These are phyloP conservation scores for Cladorrhinum sp. DNA, from an alignment of 2,329 filamentous ascomycete species.

Conservation along the genomic window DNA sequence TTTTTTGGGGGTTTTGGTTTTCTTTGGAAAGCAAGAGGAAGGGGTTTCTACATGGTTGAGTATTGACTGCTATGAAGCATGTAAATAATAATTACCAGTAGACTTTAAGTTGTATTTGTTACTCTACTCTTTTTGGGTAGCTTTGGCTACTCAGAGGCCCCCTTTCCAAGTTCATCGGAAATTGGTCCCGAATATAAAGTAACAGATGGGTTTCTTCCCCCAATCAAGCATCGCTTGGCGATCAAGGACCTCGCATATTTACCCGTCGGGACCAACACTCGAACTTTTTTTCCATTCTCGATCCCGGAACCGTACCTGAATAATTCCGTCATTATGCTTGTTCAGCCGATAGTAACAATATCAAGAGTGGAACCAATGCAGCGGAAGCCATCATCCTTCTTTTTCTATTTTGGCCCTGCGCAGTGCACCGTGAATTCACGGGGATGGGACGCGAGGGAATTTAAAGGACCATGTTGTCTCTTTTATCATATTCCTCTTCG, in stretches of 20 bases:
- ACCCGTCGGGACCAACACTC: background rate
- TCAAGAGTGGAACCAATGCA: background rate
- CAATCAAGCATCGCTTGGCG: background rate
- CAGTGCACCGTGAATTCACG: background rate
- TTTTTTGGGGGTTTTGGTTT: too few species aligned
- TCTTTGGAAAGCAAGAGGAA: background rate
- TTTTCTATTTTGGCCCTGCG: background rate
- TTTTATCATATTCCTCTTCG: too few species aligned
- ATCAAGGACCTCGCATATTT: background rate
- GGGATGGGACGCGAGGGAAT: background rate
- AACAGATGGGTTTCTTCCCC: background rate
- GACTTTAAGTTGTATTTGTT: background rate
- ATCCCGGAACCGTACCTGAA: background rate
- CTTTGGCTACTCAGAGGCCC: too few species aligned
- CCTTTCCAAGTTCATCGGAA: background rate
- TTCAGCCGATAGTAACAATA: background rate
- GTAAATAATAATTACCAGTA: background rate
- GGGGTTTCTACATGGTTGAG: background rate
- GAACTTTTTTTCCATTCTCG: background rate
- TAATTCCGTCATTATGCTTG: background rate
- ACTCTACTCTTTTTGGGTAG: background rate
- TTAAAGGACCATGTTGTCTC: too few species aligned
- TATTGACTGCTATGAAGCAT: background rate
- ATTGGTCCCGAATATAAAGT: background rate
- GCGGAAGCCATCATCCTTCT: background rate